Percentiles rank a stretch among this genome's conserved stretches.
Evolutionary conservation across 75 land plant genomes (phyloP).

Genomic region (Pinus tabuliformis): DNA sequence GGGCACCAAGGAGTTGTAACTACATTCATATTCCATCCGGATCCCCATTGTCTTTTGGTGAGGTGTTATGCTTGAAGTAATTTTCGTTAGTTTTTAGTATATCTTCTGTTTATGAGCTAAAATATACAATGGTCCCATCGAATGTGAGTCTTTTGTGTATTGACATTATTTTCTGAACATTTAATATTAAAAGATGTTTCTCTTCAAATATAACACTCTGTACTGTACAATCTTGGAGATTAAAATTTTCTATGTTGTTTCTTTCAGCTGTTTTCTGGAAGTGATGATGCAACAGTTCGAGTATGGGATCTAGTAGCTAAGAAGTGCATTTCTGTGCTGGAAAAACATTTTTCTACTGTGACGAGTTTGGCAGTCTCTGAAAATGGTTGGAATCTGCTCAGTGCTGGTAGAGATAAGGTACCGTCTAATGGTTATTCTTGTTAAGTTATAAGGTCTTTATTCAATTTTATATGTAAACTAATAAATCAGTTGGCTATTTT

Average conservation of each 20-base stretch:
- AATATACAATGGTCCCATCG: neutral
- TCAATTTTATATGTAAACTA: neutral
- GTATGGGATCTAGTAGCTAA: constrained; percentile 85
- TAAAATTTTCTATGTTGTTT: neutral
- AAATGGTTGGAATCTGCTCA: constrained; percentile 76
- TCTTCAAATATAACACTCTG: neutral
- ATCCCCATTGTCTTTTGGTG: constrained; percentile 63
- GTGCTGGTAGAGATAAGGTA: constrained; percentile 89
- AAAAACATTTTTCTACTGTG: constrained; percentile 78
- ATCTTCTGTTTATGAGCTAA: constrained; percentile 3
- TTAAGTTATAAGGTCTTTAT: neutral
- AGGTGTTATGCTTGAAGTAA: constrained; percentile 12
- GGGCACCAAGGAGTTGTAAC: constrained; percentile 88
- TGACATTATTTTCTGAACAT: neutral
- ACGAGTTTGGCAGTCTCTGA: constrained; percentile 83
- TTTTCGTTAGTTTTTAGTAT: neutral
- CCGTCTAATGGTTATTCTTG: constrained; percentile 2
- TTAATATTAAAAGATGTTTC: neutral
- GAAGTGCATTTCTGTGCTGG: constrained; percentile 60
- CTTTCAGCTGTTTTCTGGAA: constrained; percentile 79
- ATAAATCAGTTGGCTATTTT: neutral
- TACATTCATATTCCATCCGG: constrained; percentile 74
- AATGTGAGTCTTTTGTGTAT: neutral
- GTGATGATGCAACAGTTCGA: constrained; percentile 87
- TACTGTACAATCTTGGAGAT: neutral